These are phyloP conservation scores for Plantago elongata DNA, from an alignment of 257 asterid genomes.

Conservation along the genomic window DNA sequence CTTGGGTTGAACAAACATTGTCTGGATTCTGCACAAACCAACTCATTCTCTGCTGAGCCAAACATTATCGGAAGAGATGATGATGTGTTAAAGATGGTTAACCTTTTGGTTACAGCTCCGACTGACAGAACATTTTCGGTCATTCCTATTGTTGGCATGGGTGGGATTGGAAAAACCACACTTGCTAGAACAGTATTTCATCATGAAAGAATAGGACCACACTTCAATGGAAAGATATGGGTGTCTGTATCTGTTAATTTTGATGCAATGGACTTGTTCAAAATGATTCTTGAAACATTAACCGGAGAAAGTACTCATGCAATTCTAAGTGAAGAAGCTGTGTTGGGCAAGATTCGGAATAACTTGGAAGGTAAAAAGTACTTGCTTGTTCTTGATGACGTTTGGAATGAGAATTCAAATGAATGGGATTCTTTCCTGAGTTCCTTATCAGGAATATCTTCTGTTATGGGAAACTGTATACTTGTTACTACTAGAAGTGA, in stretches of 20 bases:
- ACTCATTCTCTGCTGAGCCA: background rate
- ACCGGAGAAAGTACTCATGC: background rate
- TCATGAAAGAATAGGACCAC: background rate
- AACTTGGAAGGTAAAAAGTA: background rate
- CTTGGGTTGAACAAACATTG: background rate
- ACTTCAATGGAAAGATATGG: conserved; percentile 18
- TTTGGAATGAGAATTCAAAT: conserved; percentile 13
- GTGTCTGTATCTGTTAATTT: conserved; percentile 16
- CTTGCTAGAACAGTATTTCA: conserved; percentile 7
- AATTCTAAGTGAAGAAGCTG: background rate
- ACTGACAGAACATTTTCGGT: background rate
- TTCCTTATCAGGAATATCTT: conserved; percentile 2
- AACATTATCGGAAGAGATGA: background rate
- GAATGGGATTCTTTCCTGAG: conserved; percentile 13
- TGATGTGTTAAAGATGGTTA: background rate
- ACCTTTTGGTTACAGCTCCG: background rate
- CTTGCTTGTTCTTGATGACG: conserved; percentile 31
- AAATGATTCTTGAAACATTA: conserved; percentile 12
- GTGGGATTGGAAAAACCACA: conserved; percentile 4
- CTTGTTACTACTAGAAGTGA: conserved; percentile 15
- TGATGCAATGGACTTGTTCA: conserved; percentile 15
- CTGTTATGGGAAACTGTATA: background rate
- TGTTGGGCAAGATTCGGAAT: background rate
- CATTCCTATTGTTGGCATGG: conserved; percentile 11
- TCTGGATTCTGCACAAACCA: background rate